Evolutionary conservation across 1,139 yeast genomes (phyloP), one percentile per base, ranked within the genome.

Genomic region (Zygosaccharomyces pseudobailii): DNA sequence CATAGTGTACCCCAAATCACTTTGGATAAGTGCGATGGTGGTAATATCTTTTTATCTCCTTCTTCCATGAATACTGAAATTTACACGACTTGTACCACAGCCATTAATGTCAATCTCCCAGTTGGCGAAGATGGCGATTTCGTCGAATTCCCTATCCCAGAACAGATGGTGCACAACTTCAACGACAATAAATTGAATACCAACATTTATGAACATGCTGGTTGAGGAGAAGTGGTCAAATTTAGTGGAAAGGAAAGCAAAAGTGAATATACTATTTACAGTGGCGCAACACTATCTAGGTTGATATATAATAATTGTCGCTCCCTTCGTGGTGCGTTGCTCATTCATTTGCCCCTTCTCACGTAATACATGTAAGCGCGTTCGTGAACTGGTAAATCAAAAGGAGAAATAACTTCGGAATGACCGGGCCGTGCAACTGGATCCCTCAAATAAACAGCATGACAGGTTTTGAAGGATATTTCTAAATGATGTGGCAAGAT

Each of bases 371-470:
- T 87, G 74, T 87, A 90, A 36, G 97, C 96, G 68, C 96, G 82
- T 71, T 90, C 95, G 63, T 92, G 97, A 57, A 84, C 82, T 55
- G 83, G 84, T 54, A 82, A 75, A 40, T 85, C 84, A 71, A 85
- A 87, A 46, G 98, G 98, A 43, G 96, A 76, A 52, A 92, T 87
- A 49, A 92, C 96, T 72, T 92, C 98, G 27, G 97, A 87, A 63
- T 87, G 90, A 43, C 96, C 97, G 9, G 97, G 97, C 68, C 97
- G 80, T 9, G 97, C 96, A 48, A 92, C 90, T 13, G 98, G 98
- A 67, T 92, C 96, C 70, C 97, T 84, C 68, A 92, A 73, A 69
- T 92, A 92, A 27, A 92, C 84, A 8, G 97, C 97, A 68, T 90
- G 96, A 66, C 97, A 90, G 6, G 97, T 88, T 53, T 79, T 78